These are phyloP conservation scores for Penicillium janthinellum DNA, from an alignment of 2,329 filamentous ascomycete species.

Conservation along the genomic window DNA sequence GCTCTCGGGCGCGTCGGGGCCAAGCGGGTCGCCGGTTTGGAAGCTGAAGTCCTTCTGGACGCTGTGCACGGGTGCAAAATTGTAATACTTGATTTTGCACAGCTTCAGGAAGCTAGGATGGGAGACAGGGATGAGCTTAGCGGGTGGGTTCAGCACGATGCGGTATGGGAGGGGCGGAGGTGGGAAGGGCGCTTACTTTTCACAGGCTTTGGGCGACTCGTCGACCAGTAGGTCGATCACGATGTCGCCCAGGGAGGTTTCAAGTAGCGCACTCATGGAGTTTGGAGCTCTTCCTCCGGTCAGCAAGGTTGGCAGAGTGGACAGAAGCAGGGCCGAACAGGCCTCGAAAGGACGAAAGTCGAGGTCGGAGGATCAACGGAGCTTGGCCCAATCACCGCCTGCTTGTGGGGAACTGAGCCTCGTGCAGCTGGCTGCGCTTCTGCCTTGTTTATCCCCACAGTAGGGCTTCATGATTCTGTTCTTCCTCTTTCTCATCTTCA, in stretches of 20 bases:
- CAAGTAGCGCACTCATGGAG: constrained; percentile 85
- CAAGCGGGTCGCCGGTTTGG: constrained; percentile 91
- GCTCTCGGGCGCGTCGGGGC: constrained; percentile 78
- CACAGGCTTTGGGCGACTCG: constrained; percentile 85
- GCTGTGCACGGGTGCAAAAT: constrained; percentile 89
- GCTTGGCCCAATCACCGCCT: constrained; percentile 23
- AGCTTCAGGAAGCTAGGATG: constrained; percentile 84
- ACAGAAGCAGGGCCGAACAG: background rate
- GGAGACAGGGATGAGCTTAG: constrained; percentile 52
- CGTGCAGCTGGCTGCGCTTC: background rate
- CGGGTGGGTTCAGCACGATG: constrained; percentile 56
- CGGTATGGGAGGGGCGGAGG: constrained; percentile 5
- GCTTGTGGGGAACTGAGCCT: constrained; percentile 9
- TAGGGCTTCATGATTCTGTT: background rate
- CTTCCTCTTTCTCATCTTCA: background rate
- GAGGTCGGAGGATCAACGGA: constrained; percentile 14
- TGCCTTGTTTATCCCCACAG: constrained; percentile 3
- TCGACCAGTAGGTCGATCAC: constrained; percentile 91
- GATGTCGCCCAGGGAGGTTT: constrained; percentile 91
- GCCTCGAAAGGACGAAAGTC: background rate
- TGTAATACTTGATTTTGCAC: constrained; percentile 99
- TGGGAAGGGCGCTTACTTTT: constrained; percentile 70
- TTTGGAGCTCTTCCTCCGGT: background rate
- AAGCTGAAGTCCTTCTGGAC: constrained; percentile 96
- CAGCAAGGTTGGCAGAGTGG: background rate